Evolutionary conservation across 345 rosid species (phyloP), one percentile per base, ranked within the genome.

Genomic region (Eutrema japonicum): DNA sequence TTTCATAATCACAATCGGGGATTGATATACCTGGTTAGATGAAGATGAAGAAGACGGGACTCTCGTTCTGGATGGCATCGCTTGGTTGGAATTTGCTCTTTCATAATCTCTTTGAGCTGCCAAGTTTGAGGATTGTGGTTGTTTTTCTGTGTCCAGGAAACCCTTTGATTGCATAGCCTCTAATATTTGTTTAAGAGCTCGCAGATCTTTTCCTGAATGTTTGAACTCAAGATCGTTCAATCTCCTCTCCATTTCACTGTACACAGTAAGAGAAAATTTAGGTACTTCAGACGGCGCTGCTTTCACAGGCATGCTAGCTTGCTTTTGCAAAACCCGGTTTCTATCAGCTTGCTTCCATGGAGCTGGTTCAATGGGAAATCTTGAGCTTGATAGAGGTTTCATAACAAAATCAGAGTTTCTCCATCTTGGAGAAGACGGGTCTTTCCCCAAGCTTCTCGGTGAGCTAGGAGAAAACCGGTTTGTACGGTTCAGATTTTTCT

Each of bases 1-100:
- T 82, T 94, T 94, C 95, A 94, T 94, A 68, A 94, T 91, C 79
- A 94, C 97, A 35, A 94, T 94, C 38, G 96, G 96, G 42, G 97
- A 94, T 61, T 91, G 95, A 80, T 74, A 88, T 3, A 77, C 68
- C 76, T 77, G 76, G 26, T 54, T 70, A 40, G 75, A 64, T 46
- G 76, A 73, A 79, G 78, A 81, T 7, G 65, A 71, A 77, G 86
- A 83, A 71, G 84, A 70, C 2, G 77, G 76, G 61, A 67, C 82
- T 63, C 78, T 78, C 2, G 51, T 41, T 60, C 71, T 63, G 55
- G 87, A 72, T 72, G 80, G 56, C 77, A 56, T 76, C 2, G 59
- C 83, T 73, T 73, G 86, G 70, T 56, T 70, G 9, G 80, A 81
- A 71, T 75, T 74, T 50, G 59, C 79, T 79, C 64, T 38, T 63